Evolutionary conservation across 2,329 filamentous ascomycete genomes (phyloP), one percentile per base, ranked within the genome.

Genomic region (Geosmithia flava): DNA sequence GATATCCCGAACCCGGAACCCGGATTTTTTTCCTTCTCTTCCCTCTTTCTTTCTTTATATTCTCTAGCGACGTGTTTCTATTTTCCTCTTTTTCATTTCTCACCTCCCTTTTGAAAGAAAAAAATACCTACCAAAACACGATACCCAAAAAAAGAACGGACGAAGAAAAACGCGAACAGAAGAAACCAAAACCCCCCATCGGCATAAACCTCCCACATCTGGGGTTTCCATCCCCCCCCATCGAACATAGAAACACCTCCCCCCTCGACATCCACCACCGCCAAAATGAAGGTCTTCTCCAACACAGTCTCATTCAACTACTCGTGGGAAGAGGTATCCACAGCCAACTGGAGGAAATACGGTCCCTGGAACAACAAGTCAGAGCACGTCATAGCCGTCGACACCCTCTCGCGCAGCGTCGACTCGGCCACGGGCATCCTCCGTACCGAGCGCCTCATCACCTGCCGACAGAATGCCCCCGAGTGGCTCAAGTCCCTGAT

Each of bases 311-410:
- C 88, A 52, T 98, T 94, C 70, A 78, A 95, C 71, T 98, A 98
- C 75, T 95, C 91, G 44, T 98, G 93, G 93, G 88, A 95, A 61
- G 91, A 97, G 67, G 93, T 98, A 37, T 95, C 89, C 23, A 89
- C 88, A 15, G 89, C 87, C 63, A 98, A 98, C 76, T 98, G 93
- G 93, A 85, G 83, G 58, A 98, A 98, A 68, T 98, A 98, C 70
- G 94, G 88, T 60, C 91, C 91, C 19, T 97, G 93, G 91, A 98
- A 98, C 72, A 86, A 96, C 66, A 93, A 95, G 70, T 90, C 87
- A n/a, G 87, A 89, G 41, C 93, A 98, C 67, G 93, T 98, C 55
- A 81, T 94, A 55, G 90, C 88, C 55, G 93, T 97, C 60, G 93
- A 98, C 70, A 97, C 91, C 15, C 69, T 98, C 58, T 84, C 81